Conservation (phyloP, 2,329 filamentous ascomycete species). For the Eutypa lata region DNA sequence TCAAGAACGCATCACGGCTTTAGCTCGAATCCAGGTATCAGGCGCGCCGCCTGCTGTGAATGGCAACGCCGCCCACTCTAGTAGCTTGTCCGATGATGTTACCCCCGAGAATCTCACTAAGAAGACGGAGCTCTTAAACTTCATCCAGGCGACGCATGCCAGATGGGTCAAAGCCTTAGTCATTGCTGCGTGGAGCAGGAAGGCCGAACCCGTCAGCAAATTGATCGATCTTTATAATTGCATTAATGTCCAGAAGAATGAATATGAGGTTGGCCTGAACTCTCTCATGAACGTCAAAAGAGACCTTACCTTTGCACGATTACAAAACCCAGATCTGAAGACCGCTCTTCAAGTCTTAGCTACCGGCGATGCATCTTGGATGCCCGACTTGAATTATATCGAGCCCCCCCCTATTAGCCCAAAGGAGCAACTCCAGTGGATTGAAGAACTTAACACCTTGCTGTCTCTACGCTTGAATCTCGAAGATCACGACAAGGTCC, state of each 20-base stretch:
- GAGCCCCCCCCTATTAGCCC: constrained; percentile 67
- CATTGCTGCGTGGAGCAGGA: constrained; percentile 84
- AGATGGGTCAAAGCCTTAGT: constrained; percentile 94
- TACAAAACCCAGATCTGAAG: constrained; percentile 86
- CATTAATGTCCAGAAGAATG: constrained; percentile 64
- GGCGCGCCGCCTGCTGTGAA: constrained; percentile 44
- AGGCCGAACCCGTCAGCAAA: constrained; percentile 74
- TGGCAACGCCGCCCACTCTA: constrained; percentile 41
- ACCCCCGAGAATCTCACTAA: constrained; percentile 69
- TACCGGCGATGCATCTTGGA: constrained; percentile 71
- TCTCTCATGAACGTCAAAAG: constrained; percentile 70
- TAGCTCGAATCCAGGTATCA: constrained; percentile 66
- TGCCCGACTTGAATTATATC: constrained; percentile 82
- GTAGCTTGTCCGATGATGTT: constrained; percentile 48
- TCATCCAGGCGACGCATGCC: constrained; percentile 74
- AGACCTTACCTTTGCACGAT: constrained; percentile 66
- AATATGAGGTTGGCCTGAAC: constrained; percentile 59
- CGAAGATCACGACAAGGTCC: constrained; percentile 74
- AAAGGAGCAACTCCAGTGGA: constrained; percentile 68
- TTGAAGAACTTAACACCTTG: constrained; percentile 79
- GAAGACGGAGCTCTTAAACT: constrained; percentile 72
- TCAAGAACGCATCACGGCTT: constrained; percentile 63
- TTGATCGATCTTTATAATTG: constrained; percentile 76
- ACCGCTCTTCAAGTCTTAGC: constrained; percentile 84
- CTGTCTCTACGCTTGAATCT: constrained; percentile 81